Conservation (phyloP, 345 rosid genomes). For the Sapria himalayana region DNA sequence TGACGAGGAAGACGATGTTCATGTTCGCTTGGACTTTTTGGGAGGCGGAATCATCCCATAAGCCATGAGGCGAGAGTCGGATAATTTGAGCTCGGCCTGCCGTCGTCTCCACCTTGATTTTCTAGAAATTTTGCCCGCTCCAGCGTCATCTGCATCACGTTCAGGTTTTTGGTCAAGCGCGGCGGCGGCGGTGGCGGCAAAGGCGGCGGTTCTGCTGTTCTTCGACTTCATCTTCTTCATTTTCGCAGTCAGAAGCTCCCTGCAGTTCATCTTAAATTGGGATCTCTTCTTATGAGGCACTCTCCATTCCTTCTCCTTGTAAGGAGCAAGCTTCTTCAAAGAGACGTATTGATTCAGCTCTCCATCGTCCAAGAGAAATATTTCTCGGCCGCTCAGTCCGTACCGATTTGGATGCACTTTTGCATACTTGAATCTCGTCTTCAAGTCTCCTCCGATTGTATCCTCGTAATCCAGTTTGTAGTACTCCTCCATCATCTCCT, state of each 20-base stretch:
- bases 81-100: conserved; percentile 28
- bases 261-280: conserved; percentile 28
- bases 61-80: conserved; percentile 38
- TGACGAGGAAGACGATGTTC: too few species aligned
- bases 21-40: too few species aligned
- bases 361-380: conserved; percentile 35
- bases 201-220: too few species aligned
- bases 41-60: conserved; percentile 32
- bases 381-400: conserved; percentile 38
- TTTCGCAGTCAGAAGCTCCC: conserved; percentile 24
- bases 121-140: conserved; percentile 20
- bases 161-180: too few species aligned
- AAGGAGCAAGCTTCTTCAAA: conserved; percentile 66
- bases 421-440: conserved; percentile 76
- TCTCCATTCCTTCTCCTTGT: conserved; percentile 60
- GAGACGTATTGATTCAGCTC: conserved; percentile 81
- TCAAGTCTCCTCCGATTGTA: conserved; percentile 68
- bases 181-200: too few species aligned
- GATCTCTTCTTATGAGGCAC: conserved; percentile 26
- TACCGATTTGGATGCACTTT: conserved; percentile 46
- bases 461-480: conserved; percentile 87
- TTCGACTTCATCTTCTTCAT: conserved; percentile 24
- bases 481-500: conserved; percentile 70
- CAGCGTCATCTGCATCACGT: too few species aligned
- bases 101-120: conserved; percentile 42